These are phyloP conservation scores for Dactylorhiza incarnata DNA, from an alignment of 106 monocot species.

Conservation along the genomic window DNA sequence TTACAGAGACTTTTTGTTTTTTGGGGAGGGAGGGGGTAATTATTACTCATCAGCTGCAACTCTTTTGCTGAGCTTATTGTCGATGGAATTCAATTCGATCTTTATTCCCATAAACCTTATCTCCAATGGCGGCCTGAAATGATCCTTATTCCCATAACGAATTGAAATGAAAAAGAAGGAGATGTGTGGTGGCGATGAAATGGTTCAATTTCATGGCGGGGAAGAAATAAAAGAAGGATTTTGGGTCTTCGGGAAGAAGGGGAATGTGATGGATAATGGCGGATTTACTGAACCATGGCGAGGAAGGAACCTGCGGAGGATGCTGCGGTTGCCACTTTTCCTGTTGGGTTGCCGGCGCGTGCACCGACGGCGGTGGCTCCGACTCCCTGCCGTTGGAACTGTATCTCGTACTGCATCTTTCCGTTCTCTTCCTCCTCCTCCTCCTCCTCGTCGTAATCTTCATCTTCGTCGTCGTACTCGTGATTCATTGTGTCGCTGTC, in stretches of 20 bases:
- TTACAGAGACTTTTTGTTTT: no score
- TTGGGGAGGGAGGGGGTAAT: no score
- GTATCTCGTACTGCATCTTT: slow-evolving; percentile 51
- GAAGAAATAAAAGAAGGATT: not conserved
- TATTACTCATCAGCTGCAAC: not conserved
- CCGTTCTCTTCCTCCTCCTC: slow-evolving; percentile 13
- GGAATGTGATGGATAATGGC: not conserved
- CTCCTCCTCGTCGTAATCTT: slow-evolving; percentile 46
- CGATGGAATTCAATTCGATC: not conserved
- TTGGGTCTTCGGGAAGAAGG: not conserved
- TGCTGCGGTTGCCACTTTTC: not conserved
- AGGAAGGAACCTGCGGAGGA: slow-evolving; percentile 21
- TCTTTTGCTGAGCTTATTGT: not conserved
- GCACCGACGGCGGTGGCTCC: slow-evolving; percentile 9
- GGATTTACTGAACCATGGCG: slow-evolving; percentile 47
- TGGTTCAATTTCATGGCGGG: not conserved
- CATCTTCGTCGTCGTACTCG: slow-evolving; percentile 23
- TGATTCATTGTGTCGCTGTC: slow-evolving; percentile 17
- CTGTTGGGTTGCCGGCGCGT: not conserved
- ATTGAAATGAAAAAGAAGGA: slow-evolving; percentile 2
- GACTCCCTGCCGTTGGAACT: slow-evolving; percentile 36
- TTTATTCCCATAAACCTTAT: slow-evolving; percentile 4
- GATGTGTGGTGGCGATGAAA: not conserved
- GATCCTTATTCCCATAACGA: slow-evolving; percentile 9
- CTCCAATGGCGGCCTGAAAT: not conserved